phyloP scores from a whole-genome alignment of 73 alveolate species.

The Urostyla sp. region DNA sequence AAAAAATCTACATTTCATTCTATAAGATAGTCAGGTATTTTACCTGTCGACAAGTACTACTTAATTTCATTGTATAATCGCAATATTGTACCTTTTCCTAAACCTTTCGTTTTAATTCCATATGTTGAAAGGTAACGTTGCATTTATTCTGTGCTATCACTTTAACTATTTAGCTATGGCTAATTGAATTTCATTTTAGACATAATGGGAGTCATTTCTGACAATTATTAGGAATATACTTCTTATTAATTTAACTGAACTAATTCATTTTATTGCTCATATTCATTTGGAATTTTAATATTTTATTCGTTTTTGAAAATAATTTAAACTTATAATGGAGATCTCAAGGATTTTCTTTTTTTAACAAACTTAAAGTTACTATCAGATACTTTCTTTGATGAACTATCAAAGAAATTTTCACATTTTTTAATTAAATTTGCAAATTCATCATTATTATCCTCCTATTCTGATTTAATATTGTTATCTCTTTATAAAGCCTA shows the following conservation, averaged over 20 bases:
- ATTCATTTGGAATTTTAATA: neutral
- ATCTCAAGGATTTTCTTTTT: too few species aligned
- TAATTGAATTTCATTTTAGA: neutral
- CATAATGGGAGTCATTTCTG: constrained; percentile 23
- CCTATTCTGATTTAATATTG: too few species aligned
- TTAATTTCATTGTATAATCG: constrained; percentile 19
- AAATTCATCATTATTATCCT: too few species aligned
- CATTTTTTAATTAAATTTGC: too few species aligned
- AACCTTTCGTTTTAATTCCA: constrained; percentile 9
- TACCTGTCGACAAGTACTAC: neutral
- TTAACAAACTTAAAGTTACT: too few species aligned
- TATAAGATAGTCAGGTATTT: constrained; percentile 26
- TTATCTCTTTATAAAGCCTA: too few species aligned
- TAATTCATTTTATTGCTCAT: too few species aligned
- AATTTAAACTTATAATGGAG: too few species aligned
- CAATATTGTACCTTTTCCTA: neutral
- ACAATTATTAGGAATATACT: neutral
- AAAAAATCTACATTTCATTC: too few species aligned
- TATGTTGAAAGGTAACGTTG: neutral
- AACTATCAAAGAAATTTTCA: too few species aligned
- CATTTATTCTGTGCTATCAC: too few species aligned
- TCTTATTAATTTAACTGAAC: neutral
- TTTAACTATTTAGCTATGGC: neutral
- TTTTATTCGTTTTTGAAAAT: neutral
- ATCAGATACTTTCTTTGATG: too few species aligned